Conservation (phyloP, 2,329 filamentous ascomycete genomes). For the Hansfordia pulvinata region DNA sequence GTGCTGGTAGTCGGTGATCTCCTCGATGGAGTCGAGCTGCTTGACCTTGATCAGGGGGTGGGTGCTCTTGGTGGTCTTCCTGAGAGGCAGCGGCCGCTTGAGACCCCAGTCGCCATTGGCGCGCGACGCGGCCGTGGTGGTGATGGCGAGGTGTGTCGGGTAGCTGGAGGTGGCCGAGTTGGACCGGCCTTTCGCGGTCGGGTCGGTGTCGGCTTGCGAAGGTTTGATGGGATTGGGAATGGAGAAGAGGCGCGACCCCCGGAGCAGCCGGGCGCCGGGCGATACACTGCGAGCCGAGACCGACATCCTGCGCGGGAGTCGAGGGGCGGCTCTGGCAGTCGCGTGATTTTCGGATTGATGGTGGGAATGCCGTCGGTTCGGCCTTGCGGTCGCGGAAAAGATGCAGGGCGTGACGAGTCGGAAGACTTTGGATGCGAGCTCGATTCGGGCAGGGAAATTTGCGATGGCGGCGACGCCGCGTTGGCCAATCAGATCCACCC, state of each 20-base stretch:
- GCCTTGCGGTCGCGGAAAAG: too few relatives aligned
- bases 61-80: conserved; percentile 57
- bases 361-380: too few relatives aligned
- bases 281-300: conserved; percentile 28
- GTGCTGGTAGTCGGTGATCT: conserved; percentile 78
- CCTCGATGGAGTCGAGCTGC: conserved; percentile 71
- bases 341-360: too few relatives aligned
- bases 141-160: conserved; percentile 75
- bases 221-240: conserved; percentile 63
- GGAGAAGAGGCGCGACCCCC: conserved; percentile 81
- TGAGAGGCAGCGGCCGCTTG: conserved; percentile 70
- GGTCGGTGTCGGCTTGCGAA: conserved; percentile 36
- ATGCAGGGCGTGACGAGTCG: too few relatives aligned
- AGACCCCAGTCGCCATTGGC: conserved; percentile 81
- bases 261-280: conserved; percentile 57
- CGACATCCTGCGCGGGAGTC: too few relatives aligned
- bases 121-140: conserved; percentile 60
- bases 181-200: conserved; percentile 36
- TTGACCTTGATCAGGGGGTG: conserved; percentile 67
- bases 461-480: too few relatives aligned
- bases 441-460: too few relatives aligned
- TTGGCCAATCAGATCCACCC: too few relatives aligned
- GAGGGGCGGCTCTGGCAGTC: too few relatives aligned
- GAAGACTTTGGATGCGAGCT: too few relatives aligned
- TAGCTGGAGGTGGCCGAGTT: conserved; percentile 60